Evolutionary conservation across 176 grass and related monocot species (phyloP).

Genomic region (Zea luxurians): DNA sequence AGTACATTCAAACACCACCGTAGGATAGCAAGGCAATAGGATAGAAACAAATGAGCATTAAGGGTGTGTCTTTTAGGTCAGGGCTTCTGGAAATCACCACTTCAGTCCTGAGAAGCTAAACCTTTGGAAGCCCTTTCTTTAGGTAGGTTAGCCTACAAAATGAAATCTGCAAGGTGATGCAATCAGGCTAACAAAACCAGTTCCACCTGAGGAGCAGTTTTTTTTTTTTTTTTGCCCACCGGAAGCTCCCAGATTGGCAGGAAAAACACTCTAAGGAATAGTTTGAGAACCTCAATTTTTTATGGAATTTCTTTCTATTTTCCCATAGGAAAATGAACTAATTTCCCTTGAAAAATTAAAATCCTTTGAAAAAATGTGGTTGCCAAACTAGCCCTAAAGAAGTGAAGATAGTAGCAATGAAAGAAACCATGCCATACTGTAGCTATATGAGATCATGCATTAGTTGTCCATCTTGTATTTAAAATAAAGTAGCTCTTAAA

Average conservation of each 20-base stretch:
- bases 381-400: too few species aligned
- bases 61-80: slow-evolving; percentile 9
- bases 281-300: too few species aligned
- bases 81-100: slow-evolving; percentile 21
- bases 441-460: background rate
- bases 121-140: slow-evolving; percentile 30
- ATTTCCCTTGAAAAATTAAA: too few species aligned
- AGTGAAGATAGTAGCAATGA: background rate
- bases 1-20: too few species aligned
- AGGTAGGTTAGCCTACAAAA: slow-evolving; percentile 35
- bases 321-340: too few species aligned
- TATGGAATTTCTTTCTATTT: too few species aligned
- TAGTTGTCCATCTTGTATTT: background rate
- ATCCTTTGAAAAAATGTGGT: too few species aligned
- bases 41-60: slow-evolving; percentile 13
- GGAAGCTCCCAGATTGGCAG: slow-evolving; percentile 30
- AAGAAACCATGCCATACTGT: too few species aligned
- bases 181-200: slow-evolving; percentile 33
- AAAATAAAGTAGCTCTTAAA: background rate
- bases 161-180: slow-evolving; percentile 7
- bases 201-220: slow-evolving; percentile 11
- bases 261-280: slow-evolving; percentile 13
- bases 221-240: background rate
- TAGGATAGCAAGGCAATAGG: background rate
- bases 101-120: background rate